Conservation (phyloP, 129 eudicot genomes). For the Mikania micrantha region DNA sequence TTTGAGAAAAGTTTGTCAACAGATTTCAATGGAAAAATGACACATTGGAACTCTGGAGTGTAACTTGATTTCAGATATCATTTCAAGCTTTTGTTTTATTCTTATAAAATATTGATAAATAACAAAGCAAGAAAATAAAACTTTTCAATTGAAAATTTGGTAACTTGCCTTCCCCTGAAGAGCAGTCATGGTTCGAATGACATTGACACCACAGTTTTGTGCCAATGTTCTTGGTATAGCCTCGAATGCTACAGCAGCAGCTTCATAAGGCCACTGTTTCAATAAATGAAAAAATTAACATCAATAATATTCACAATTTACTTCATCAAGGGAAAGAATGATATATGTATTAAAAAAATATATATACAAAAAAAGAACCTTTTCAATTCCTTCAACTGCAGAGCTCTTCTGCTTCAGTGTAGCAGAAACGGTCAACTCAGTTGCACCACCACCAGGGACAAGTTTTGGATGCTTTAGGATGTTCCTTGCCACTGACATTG, state of each 20-base stretch:
- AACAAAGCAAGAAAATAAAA: background rate
- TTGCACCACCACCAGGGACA: constrained; percentile 95
- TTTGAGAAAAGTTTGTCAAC: background rate
- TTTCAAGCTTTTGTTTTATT: background rate
- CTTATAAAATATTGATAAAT: background rate
- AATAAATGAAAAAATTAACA: background rate
- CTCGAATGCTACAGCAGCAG: constrained; percentile 90
- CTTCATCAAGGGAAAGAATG: background rate
- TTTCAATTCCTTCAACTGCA: constrained; percentile 75
- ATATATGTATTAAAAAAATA: background rate
- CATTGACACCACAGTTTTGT: constrained; percentile 88
- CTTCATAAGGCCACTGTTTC: constrained; percentile 91
- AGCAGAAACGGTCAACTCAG: constrained; percentile 84
- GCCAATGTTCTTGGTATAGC: constrained; percentile 87
- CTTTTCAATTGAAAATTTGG: background rate
- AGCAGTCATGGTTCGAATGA: constrained; percentile 85
- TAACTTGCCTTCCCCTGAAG: constrained; percentile 77
- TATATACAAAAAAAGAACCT: constrained; percentile 20
- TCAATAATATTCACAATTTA: background rate
- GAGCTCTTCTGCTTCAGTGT: constrained; percentile 76
- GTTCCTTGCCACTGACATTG: constrained; percentile 91
- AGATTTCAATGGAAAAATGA: background rate
- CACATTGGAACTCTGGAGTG: background rate
- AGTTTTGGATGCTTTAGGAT: constrained; percentile 89
- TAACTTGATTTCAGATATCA: background rate